Conservation (phyloP, 257 asterid genomes). For the Ballota nigra region DNA sequence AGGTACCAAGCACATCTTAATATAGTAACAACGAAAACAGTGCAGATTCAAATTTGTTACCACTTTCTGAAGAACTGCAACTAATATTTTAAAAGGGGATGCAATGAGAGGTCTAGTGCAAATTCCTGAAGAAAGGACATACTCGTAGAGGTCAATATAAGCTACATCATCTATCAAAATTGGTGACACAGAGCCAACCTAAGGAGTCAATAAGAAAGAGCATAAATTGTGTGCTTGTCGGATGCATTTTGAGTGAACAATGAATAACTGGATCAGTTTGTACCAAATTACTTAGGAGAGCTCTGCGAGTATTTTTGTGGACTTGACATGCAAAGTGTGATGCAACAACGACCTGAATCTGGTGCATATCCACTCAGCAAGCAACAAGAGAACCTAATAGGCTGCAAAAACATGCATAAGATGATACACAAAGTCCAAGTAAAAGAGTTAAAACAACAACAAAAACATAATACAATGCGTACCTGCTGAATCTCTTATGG, state of each 20-base stretch:
- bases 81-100: neutral
- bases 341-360: slow-evolving; percentile 10
- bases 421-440: neutral
- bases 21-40: neutral
- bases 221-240: neutral
- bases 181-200: slow-evolving; percentile 9
- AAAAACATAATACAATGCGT: neutral
- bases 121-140: neutral
- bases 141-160: neutral
- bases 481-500: slow-evolving; percentile 27
- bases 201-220: neutral
- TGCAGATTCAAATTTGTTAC: neutral
- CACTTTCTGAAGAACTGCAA: neutral
- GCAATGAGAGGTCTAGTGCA: neutral
- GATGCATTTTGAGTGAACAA: neutral
- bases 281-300: neutral
- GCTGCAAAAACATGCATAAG: neutral
- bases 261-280: neutral
- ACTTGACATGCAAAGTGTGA: neutral
- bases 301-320: neutral
- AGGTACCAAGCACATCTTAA: neutral
- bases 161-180: slow-evolving; percentile 15
- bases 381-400: neutral
- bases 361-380: neutral
- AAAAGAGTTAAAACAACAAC: neutral